Evolutionary conservation across 257 asterid genomes (phyloP), one percentile per base, ranked within the genome.

Genomic region (Nemophila menziesii): DNA sequence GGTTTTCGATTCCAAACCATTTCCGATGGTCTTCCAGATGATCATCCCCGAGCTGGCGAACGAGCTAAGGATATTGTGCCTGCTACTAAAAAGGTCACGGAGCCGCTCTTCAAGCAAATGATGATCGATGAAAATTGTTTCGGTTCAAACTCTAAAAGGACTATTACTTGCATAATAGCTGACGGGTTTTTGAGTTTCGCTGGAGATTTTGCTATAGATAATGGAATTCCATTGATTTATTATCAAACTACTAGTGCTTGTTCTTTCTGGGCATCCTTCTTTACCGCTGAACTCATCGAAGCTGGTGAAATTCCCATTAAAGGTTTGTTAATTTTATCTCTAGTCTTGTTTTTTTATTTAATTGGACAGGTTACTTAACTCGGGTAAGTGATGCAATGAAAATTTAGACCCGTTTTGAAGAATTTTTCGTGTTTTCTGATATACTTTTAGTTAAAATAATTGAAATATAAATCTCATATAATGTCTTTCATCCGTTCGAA

Each of bases 201-300:
- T 8, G 54, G 74, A 10, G 86, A 80, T 58, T 90, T 74, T 67
- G 93, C 63, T 0, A 34, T 67, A 4, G 83, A 81, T 18, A 24
- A 69, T 63, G 69, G 79, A n/a, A 55, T 81, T 18, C 86, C 93
- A 2, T 59, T 81, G 36, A 22, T 78, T 4, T 72, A 61, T 58
- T 61, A 70, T 43, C 55, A 82, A 2, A 81, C 93, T 0, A 45
- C 66, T 11, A 62, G 92, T 5, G 59, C 80, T 1, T 75, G 73
- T 39, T 54, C 77, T 15, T 74, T 78, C 18, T 81, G 93, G 93
- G 65, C 72, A 1, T 49, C 58, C 57, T 81, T 57, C 51, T 63
- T 71, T 8, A 70, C 70, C 16, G 58, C 67, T 9, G 41, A 68
- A 23, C 71, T 78, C 20, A 63, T 75, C 55, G 64, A 78, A 50